A percentile compares a stretch with the other conserved stretches of the same genome.
These are phyloP conservation scores for Fusarium sp. DNA, from an alignment of 2,329 filamentous ascomycete genomes.

Conservation along the genomic window DNA sequence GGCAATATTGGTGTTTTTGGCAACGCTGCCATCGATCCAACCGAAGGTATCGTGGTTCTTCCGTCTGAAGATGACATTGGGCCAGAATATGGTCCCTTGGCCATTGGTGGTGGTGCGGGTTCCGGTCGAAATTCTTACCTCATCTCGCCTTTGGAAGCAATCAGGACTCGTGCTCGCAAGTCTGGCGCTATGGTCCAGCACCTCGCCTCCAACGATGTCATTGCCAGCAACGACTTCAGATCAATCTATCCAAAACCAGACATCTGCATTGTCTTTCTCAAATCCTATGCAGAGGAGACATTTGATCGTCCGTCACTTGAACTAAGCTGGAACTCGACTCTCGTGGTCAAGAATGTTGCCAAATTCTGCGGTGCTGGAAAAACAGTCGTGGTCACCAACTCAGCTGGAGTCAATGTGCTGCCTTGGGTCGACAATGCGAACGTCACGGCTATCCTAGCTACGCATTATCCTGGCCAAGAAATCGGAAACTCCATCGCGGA, in stretches of 20 bases:
- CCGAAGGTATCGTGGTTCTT: slow-evolving; percentile 42
- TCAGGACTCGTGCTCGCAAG: not conserved
- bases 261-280: not conserved
- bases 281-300: not conserved
- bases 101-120: not conserved
- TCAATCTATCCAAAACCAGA: not conserved
- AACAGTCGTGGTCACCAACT: slow-evolving; percentile 78
- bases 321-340: not conserved
- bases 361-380: slow-evolving; percentile 67
- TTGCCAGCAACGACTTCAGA: not conserved
- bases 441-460: slow-evolving; percentile 76
- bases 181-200: not conserved
- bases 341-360: slow-evolving; percentile 69
- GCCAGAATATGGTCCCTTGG: too few species aligned
- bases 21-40: not conserved
- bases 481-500: slow-evolving; percentile 77
- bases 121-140: not conserved
- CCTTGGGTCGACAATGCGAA: slow-evolving; percentile 76
- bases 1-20: slow-evolving; percentile 4
- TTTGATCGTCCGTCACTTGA: slow-evolving; percentile 53
- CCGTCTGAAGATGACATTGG: slow-evolving; percentile 50
- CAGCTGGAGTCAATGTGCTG: slow-evolving; percentile 76
- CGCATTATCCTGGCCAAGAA: slow-evolving; percentile 80
- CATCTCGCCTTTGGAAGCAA: not conserved
- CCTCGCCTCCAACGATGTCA: not conserved